Conservation (phyloP, 78 protist genomes). For the Guillardia theta region DNA sequence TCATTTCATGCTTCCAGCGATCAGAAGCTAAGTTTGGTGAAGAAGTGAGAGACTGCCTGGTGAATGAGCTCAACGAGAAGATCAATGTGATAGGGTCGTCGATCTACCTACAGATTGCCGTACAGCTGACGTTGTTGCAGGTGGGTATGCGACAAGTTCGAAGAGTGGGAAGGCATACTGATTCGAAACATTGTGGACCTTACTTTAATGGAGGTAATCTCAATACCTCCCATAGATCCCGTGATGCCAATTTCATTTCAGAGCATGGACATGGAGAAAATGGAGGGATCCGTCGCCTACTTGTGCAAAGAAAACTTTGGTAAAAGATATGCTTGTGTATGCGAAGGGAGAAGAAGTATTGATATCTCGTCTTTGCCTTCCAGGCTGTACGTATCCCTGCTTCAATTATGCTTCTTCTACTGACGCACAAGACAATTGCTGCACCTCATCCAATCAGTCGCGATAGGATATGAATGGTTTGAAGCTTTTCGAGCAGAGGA, state of each 20-base stretch:
- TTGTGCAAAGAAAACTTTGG: background rate
- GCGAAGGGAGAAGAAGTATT: background rate
- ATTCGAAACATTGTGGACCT: background rate
- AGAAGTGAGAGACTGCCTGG: background rate
- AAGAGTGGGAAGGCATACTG: background rate
- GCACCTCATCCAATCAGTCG: too few relatives aligned
- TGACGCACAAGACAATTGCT: too few relatives aligned
- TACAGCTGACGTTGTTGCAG: background rate
- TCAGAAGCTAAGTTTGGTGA: background rate
- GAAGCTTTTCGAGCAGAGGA: too few relatives aligned
- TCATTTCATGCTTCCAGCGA: too few relatives aligned
- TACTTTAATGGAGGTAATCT: background rate
- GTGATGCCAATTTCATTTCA: too few relatives aligned
- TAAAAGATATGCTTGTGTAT: background rate
- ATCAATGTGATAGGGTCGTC: background rate
- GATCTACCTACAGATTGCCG: background rate
- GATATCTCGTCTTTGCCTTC: background rate
- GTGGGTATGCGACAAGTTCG: conserved; percentile 27
- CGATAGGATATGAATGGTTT: too few relatives aligned
- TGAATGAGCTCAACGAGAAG: background rate
- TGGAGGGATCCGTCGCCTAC: background rate
- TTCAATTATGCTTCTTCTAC: too few relatives aligned
- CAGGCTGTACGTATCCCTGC: background rate
- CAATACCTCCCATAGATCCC: too few relatives aligned
- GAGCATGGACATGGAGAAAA: background rate